These are phyloP conservation scores for Fraxinus paxiana DNA, from an alignment of 305 asterid species.

Conservation along the genomic window DNA sequence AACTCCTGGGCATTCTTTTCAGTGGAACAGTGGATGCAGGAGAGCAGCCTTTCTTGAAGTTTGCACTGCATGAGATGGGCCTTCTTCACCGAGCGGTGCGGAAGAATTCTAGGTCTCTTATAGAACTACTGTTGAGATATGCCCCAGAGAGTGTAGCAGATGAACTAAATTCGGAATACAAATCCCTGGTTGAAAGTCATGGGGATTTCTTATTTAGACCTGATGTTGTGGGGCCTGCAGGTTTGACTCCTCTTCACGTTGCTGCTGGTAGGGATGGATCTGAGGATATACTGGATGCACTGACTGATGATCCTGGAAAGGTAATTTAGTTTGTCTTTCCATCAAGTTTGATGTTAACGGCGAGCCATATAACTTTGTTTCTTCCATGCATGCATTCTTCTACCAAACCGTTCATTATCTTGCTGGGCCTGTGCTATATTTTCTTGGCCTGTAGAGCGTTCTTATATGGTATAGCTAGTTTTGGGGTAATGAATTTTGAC, in stretches of 20 bases:
- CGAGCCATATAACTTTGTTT: not conserved
- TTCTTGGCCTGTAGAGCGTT: not conserved
- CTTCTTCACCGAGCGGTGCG: constrained; percentile 73
- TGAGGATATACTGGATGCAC: constrained; percentile 61
- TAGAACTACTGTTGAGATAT: constrained; percentile 60
- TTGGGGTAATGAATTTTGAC: not conserved
- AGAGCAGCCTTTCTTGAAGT: constrained; percentile 45
- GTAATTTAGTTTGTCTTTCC: constrained; percentile 28
- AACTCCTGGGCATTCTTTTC: constrained; percentile 56
- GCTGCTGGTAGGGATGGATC: constrained; percentile 77
- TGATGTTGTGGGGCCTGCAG: constrained; percentile 62
- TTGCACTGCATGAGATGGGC: constrained; percentile 53
- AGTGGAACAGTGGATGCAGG: constrained; percentile 46
- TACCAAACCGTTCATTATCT: not conserved
- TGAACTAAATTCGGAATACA: constrained; percentile 42
- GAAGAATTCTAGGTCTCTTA: constrained; percentile 59
- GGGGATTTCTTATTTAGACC: constrained; percentile 56
- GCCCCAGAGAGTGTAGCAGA: constrained; percentile 46
- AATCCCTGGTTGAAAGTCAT: constrained; percentile 28
- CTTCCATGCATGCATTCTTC: not conserved
- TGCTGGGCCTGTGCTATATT: not conserved
- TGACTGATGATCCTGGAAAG: constrained; percentile 70
- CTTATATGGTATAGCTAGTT: not conserved
- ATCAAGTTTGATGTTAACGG: not conserved
- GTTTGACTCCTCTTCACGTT: constrained; percentile 77